Evolutionary conservation across 2,329 filamentous ascomycete genomes (phyloP).

Genomic region (Cladosporium sp.): DNA sequence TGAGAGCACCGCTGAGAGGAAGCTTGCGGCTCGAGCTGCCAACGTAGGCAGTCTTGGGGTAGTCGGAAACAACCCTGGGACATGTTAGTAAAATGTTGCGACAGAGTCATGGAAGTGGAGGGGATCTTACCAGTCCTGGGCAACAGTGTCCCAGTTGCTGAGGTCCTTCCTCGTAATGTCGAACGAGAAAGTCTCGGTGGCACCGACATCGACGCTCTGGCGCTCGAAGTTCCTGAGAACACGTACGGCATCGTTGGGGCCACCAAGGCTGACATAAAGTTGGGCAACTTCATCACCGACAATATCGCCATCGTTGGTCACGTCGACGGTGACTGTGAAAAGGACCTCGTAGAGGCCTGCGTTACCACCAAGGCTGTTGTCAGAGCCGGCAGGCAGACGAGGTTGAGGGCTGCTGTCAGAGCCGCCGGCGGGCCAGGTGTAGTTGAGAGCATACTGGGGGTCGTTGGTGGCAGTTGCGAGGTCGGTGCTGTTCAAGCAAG

Average conservation of each 20-base stretch:
- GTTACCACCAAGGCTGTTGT: constrained; percentile 62
- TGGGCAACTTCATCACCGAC: constrained; percentile 72
- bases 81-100: not conserved
- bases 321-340: constrained; percentile 65
- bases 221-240: constrained; percentile 80
- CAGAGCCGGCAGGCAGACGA: constrained; percentile 58
- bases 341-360: constrained; percentile 66
- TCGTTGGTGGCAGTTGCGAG: constrained; percentile 60
- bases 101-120: not conserved
- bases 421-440: constrained; percentile 58
- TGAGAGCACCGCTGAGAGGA: constrained; percentile 41
- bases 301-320: constrained; percentile 69
- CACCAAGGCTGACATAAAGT: constrained; percentile 76
- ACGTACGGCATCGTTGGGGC: constrained; percentile 65
- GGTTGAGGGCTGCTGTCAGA: constrained; percentile 62
- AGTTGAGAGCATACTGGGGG: constrained; percentile 61
- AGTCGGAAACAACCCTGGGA: constrained; percentile 53
- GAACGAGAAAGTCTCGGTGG: constrained; percentile 64
- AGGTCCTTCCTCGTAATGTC: constrained; percentile 77
- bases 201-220: constrained; percentile 69
- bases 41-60: constrained; percentile 61
- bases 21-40: constrained; percentile 61
- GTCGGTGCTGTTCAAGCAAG: constrained; percentile 66
- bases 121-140: constrained; percentile 71
- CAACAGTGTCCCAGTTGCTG: constrained; percentile 77